Base-by-base conservation (phyloP, 306 rosid genomes). In the Castanea sativa region DNA sequence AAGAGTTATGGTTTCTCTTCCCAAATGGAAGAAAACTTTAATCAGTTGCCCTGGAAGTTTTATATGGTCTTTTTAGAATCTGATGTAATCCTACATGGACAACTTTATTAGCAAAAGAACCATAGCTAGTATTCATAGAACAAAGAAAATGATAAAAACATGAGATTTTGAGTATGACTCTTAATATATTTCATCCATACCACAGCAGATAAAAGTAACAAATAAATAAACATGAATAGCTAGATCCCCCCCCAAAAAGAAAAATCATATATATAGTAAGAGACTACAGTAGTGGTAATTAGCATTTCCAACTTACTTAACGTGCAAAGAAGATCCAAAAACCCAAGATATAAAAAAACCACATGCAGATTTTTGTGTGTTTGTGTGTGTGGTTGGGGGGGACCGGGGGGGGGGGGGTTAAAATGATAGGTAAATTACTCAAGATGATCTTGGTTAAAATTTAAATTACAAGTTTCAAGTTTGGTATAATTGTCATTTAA, bases 151-250 rank as follows among this genome's bases (percentile, higher is more conserved):
- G 86, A 69, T 19, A 38, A 68, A 76, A 55, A 63, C 81, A 81
- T 80, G 85, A 83, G 18, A 71, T 77, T 85, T 80, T 85, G 80
- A 79, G 86, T 83, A 78, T 16, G 78, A 85, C 87, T 65, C 85
- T 77, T 14, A 78, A 83, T 58, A 68, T 56, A 80, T 80, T 79
- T 77, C 64, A 49, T 64, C 67, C 69, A 76, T 20, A 65, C 82
- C 74, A 77, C 25, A 16, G 21, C 5, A 74, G 76, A 32, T 53
- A 84, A 77, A 51, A 70, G 43, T 82, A 71, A 32, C 58, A 78
- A 79, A n/a, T 71, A 25, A 38, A 64, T 18, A 75, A 45, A 73
- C 55, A 30, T 82, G 72, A 49, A 18, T 38, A 12, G 19, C 18
- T 14, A 67, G 14, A 38, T 67, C 3, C 49, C 38, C 23, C 32